Evolutionary conservation across 768 basidiomycete genomes (phyloP).

Genomic region (Suillus paluster): DNA sequence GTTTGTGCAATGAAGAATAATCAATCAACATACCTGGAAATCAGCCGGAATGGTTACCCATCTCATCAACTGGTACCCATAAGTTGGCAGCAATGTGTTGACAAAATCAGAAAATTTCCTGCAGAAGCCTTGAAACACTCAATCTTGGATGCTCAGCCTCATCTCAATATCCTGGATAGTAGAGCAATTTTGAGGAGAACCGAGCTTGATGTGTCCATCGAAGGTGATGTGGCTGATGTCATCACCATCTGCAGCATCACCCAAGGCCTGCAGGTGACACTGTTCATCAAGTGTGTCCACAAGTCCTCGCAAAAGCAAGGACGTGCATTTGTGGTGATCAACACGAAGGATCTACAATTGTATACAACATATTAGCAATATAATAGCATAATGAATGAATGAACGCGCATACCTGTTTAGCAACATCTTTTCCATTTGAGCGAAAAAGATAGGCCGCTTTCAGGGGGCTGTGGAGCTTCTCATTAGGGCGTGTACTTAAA

Average conservation of each 20-base stretch:
- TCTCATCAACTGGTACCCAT: no score
- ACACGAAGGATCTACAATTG: not conserved
- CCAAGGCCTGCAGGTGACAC: slow-evolving; percentile 16
- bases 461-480: slow-evolving; percentile 31
- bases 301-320: not conserved
- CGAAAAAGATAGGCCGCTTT: slow-evolving; percentile 27
- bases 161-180: not conserved
- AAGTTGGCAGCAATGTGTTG: not conserved
- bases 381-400: not conserved
- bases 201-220: slow-evolving; percentile 3
- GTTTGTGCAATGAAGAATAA: no score
- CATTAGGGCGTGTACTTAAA: slow-evolving; percentile 36
- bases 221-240: not conserved
- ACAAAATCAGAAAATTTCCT: not conserved
- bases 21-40: no score
- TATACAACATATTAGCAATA: not conserved
- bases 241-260: not conserved
- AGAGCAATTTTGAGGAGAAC: not conserved
- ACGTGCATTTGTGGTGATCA: not conserved
- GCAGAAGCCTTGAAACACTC: not conserved
- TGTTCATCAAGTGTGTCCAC: not conserved
- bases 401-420: slow-evolving; percentile 27
- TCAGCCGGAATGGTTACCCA: no score
- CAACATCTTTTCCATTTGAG: slow-evolving; percentile 40
- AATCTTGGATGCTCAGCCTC: not conserved